Evolutionary conservation across 2,329 filamentous ascomycete species (phyloP).

Genomic region (Fusarium palustre): DNA sequence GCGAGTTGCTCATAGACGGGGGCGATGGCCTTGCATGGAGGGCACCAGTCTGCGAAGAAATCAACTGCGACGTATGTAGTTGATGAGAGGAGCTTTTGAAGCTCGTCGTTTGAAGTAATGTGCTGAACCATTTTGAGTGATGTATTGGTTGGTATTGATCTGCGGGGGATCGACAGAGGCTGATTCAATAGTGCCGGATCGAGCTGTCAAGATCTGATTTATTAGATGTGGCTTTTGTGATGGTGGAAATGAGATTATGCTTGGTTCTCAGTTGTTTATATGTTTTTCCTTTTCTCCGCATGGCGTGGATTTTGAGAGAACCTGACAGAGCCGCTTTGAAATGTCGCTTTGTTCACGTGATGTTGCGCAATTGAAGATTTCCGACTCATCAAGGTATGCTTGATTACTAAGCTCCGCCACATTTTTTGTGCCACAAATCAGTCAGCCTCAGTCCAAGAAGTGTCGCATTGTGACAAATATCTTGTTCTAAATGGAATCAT

Average conservation of each 20-base stretch:
- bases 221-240: not conserved
- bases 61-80: slow-evolving; percentile 60
- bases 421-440: slow-evolving; percentile 3
- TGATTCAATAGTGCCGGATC: not conserved
- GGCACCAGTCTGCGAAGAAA: slow-evolving; percentile 65
- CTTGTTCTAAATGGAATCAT: not conserved
- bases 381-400: not conserved
- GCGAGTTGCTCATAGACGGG: slow-evolving; percentile 56
- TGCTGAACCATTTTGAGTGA: slow-evolving; percentile 45
- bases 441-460: not conserved
- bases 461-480: not conserved
- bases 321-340: slow-evolving; percentile 39
- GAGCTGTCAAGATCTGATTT: not conserved
- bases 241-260: not conserved
- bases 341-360: slow-evolving; percentile 36
- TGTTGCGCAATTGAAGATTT: slow-evolving; percentile 37
- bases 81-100: slow-evolving; percentile 54
- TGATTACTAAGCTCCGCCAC: slow-evolving; percentile 12
- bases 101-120: slow-evolving; percentile 49
- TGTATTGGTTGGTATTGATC: slow-evolving; percentile 12
- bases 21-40: slow-evolving; percentile 62
- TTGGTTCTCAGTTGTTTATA: slow-evolving; percentile 15
- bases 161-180: slow-evolving; percentile 1
- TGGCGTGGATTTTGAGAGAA: slow-evolving; percentile 40
- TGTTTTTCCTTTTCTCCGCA: slow-evolving; percentile 4